phyloP scores from a whole-genome alignment of 345 rosid species.

The Erysimum cheiranthoides region DNA sequence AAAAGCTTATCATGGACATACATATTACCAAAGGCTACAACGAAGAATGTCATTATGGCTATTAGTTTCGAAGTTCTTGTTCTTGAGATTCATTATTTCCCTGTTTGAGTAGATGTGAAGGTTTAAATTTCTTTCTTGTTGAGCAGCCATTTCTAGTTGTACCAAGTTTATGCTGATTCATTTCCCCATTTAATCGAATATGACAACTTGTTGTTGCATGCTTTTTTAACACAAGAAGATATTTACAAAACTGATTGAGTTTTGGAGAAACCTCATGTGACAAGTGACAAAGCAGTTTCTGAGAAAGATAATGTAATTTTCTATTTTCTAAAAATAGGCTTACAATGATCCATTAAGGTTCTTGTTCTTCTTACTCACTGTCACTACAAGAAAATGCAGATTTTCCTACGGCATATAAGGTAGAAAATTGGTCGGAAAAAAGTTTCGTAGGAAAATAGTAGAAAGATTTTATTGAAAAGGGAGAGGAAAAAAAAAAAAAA shows the following conservation, averaged over 20 bases:
- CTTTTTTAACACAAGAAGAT: slow-evolving; percentile 66
- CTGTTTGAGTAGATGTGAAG: slow-evolving; percentile 5
- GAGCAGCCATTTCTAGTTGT: slow-evolving; percentile 22
- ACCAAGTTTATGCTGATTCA: slow-evolving; percentile 7
- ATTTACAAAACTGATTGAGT: slow-evolving; percentile 69
- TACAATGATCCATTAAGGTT: too few species aligned
- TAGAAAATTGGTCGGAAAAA: too few species aligned
- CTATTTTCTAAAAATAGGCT: too few species aligned
- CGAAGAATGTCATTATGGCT: slow-evolving; percentile 67
- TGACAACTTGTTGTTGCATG: slow-evolving; percentile 12
- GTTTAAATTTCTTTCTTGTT: slow-evolving; percentile 22
- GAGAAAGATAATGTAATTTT: slow-evolving; percentile 74
- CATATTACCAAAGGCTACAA: slow-evolving; percentile 61
- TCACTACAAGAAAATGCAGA: too few species aligned
- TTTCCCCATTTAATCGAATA: neutral
- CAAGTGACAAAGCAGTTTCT: slow-evolving; percentile 62
- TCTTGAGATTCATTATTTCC: slow-evolving; percentile 15
- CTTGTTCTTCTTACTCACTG: too few species aligned
- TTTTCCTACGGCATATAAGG: too few species aligned
- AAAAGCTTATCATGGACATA: too few species aligned
- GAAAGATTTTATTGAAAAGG: too few species aligned
- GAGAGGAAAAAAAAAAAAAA: too few species aligned
- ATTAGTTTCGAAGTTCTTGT: slow-evolving; percentile 7
- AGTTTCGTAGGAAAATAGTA: too few species aligned
- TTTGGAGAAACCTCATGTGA: slow-evolving; percentile 80